These are phyloP conservation scores for Leucosporidium yakuticum DNA, from an alignment of 768 basidiomycete species.

Conservation along the genomic window DNA sequence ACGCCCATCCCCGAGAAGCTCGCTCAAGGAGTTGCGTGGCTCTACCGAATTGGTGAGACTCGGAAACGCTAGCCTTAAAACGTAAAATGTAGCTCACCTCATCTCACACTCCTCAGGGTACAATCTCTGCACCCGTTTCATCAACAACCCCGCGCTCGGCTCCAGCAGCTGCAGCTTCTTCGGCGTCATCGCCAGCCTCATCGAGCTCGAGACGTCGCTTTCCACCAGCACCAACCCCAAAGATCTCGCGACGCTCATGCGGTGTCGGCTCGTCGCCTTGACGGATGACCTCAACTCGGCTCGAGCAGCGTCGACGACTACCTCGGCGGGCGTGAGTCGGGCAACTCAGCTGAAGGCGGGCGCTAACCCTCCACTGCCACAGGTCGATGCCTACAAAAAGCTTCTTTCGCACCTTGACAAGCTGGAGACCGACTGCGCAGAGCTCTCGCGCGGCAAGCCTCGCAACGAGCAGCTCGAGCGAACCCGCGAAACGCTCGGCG, in stretches of 20 bases:
- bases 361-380: not conserved
- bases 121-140: slow-evolving; percentile 9
- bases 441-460: not conserved
- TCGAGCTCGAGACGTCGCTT: not conserved
- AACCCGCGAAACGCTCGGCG: slow-evolving; percentile 3
- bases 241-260: not conserved
- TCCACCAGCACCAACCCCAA: not conserved
- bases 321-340: too few species aligned
- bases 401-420: not conserved
- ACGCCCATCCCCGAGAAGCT: not conserved
- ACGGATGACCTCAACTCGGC: not conserved
- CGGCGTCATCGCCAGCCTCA: slow-evolving; percentile 1
- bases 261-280: slow-evolving; percentile 1
- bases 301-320: too few species aligned
- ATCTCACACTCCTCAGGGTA: not conserved
- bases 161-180: not conserved
- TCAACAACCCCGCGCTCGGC: not conserved
- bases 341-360: not conserved
- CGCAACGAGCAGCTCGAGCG: not conserved
- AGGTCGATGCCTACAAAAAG: not conserved
- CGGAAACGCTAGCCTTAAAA: too few species aligned
- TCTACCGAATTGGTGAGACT: slow-evolving; percentile 5
- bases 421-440: not conserved
- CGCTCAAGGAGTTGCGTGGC: slow-evolving; percentile 6
- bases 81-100: too few species aligned